These are phyloP conservation scores for Klebsormidium nitens DNA, from an alignment of 139 green algal species.

Conservation along the genomic window DNA sequence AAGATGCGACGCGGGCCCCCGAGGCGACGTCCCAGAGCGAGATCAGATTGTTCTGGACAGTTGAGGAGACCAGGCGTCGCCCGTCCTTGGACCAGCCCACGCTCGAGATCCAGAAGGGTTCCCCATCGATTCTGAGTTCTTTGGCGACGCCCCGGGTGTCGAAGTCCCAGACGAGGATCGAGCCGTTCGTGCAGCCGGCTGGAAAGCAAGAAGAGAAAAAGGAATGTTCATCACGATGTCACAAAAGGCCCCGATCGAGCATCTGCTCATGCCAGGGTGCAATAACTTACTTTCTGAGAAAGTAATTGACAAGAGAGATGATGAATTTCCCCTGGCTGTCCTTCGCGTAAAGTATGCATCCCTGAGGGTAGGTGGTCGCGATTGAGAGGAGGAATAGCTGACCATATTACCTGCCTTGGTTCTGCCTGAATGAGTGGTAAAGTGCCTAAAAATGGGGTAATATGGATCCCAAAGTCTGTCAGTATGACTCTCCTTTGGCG, in stretches of 20 bases:
- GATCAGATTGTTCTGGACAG: constrained; percentile 41
- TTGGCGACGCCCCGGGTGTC: constrained; percentile 65
- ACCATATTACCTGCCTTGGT: too few species aligned
- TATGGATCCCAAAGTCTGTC: too few species aligned
- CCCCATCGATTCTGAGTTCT: constrained; percentile 11
- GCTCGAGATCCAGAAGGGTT: constrained; percentile 44
- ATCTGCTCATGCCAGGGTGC: background rate
- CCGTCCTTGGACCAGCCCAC: constrained; percentile 70
- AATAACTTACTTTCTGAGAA: too few species aligned
- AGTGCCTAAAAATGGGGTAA: too few species aligned
- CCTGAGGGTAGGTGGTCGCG: too few species aligned
- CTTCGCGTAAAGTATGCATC: too few species aligned
- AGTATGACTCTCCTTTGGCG: too few species aligned
- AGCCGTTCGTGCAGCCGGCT: constrained; percentile 66
- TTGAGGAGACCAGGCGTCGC: constrained; percentile 50
- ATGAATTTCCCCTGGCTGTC: too few species aligned
- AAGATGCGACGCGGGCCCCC: background rate
- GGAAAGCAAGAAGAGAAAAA: constrained; percentile 16
- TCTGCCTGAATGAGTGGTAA: too few species aligned
- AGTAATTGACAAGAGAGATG: too few species aligned
- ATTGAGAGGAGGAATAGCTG: too few species aligned
- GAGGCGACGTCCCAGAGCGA: constrained; percentile 60
- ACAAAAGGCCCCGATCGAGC: background rate
- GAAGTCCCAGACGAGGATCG: constrained; percentile 78
- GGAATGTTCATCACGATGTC: background rate